These are phyloP conservation scores for Primulina eburnea DNA, from an alignment of 257 asterid genomes.

Conservation along the genomic window DNA sequence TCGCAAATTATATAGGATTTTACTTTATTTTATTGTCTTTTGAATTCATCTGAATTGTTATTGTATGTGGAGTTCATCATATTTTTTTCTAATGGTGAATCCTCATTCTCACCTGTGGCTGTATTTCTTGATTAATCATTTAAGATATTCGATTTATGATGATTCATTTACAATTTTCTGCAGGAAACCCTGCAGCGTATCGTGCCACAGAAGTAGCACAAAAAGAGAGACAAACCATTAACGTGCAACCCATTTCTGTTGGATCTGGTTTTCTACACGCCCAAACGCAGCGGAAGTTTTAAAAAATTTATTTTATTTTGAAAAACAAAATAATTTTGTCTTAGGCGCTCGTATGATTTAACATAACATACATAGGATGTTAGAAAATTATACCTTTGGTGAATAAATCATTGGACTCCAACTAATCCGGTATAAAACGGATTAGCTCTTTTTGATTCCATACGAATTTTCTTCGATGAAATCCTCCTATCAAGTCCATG, in stretches of 20 bases:
- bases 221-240: constrained; percentile 10
- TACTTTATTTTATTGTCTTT: background rate
- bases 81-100: background rate
- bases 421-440: no score
- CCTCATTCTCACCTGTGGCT: background rate
- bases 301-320: no score
- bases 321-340: no score
- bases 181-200: constrained; percentile 27
- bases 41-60: constrained; percentile 10
- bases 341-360: no score
- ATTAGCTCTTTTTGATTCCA: no score
- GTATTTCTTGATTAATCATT: background rate
- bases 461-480: no score
- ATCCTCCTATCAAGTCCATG: no score
- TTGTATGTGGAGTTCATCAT: constrained; percentile 4
- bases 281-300: no score
- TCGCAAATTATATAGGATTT: background rate
- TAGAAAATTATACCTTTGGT: no score
- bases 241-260: constrained; percentile 7
- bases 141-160: background rate
- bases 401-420: no score
- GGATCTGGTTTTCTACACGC: no score
- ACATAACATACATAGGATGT: no score
- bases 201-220: constrained; percentile 11
- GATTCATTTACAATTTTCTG: background rate